phyloP scores from a whole-genome alignment of 805 yeast species.

The Spathaspora boniae region DNA sequence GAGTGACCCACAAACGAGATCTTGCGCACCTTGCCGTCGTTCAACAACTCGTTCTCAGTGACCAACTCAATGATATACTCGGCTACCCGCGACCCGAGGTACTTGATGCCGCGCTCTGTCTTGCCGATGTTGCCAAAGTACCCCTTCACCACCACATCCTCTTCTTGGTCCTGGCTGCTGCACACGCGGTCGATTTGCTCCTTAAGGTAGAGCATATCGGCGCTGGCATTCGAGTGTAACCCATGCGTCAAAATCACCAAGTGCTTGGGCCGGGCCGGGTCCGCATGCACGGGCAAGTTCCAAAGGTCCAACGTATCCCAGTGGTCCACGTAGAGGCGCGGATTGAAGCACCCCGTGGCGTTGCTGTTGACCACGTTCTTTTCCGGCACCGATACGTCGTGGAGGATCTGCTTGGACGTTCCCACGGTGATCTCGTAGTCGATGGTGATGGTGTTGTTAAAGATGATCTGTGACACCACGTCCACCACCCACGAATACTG shows the following conservation, averaged over 20 bases:
- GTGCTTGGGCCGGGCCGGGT: conserved; percentile 60
- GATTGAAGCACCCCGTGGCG: conserved; percentile 25
- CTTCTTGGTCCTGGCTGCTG: not conserved
- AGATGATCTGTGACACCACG: conserved; percentile 73
- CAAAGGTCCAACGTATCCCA: conserved; percentile 69
- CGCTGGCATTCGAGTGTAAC: conserved; percentile 81
- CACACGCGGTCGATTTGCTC: conserved; percentile 61
- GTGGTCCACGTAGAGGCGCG: conserved; percentile 45
- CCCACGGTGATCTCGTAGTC: conserved; percentile 62
- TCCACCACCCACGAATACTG: conserved; percentile 76
- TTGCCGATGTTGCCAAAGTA: conserved; percentile 79
- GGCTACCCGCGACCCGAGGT: conserved; percentile 78
- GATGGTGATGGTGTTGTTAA: conserved; percentile 65
- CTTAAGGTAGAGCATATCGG: conserved; percentile 85
- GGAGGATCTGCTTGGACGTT: conserved; percentile 36
- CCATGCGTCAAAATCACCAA: conserved; percentile 89
- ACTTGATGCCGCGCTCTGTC: conserved; percentile 85
- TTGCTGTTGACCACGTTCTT: conserved; percentile 19
- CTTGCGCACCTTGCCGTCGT: conserved; percentile 43
- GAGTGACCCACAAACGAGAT: conserved; percentile 93
- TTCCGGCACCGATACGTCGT: conserved; percentile 24
- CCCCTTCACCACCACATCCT: conserved; percentile 75
- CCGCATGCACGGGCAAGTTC: conserved; percentile 60
- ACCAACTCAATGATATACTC: conserved; percentile 61
- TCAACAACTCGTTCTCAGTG: conserved; percentile 36